Conservation (phyloP, 306 rosid genomes). For the Carpinus fangiana region DNA sequence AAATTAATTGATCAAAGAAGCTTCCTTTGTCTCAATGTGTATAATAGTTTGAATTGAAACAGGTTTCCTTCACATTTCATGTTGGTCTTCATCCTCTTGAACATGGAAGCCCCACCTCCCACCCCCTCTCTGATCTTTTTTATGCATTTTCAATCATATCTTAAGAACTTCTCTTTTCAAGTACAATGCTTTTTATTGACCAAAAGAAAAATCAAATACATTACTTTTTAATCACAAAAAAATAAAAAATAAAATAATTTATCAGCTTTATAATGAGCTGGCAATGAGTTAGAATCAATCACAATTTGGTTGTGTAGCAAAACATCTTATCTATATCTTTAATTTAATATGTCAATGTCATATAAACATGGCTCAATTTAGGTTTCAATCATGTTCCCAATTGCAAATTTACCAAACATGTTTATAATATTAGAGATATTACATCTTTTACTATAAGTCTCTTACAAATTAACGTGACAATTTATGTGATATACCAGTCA, state of each 20-base stretch:
- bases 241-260: not conserved
- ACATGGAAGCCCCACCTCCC: not conserved
- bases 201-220: not conserved
- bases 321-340: not conserved
- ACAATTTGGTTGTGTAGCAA: not conserved
- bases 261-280: not conserved
- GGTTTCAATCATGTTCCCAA: not conserved
- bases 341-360: conserved; percentile 1
- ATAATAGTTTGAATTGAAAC: not conserved
- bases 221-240: not conserved
- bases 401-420: not conserved
- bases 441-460: no score
- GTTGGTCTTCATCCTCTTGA: not conserved
- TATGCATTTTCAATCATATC: not conserved
- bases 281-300: not conserved
- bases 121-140: not conserved
- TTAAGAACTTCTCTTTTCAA: not conserved
- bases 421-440: not conserved
- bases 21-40: not conserved
- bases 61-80: not conserved
- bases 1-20: not conserved
- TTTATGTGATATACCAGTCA: no score
- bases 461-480: no score
- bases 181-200: not conserved
- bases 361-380: not conserved